phyloP scores from a whole-genome alignment of 148 eudicot genomes.

The Camellia japonica region DNA sequence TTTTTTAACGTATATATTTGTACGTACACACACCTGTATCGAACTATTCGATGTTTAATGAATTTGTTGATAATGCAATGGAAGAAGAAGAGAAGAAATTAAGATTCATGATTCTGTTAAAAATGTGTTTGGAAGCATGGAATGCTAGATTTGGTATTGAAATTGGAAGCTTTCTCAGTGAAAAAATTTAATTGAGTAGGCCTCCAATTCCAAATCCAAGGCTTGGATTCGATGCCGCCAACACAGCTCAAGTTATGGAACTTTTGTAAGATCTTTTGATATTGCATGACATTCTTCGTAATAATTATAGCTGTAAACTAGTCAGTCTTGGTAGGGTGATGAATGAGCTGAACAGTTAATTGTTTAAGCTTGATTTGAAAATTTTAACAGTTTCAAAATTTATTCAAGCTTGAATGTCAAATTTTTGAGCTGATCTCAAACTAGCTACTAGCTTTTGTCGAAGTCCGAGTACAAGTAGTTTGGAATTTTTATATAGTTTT shows the following conservation, averaged over 20 bases:
- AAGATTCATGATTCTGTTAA: not conserved
- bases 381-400: no score
- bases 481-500: no score
- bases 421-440: no score
- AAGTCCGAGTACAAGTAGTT: no score
- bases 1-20: no score
- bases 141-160: not conserved
- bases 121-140: not conserved
- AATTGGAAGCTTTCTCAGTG: not conserved
- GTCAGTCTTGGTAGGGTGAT: no score
- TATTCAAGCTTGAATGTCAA: no score
- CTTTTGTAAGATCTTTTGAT: not conserved
- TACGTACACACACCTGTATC: not conserved
- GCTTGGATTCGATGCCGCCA: not conserved
- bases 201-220: not conserved
- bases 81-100: not conserved
- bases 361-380: no score
- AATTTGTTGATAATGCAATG: not conserved
- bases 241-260: not conserved
- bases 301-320: not conserved
- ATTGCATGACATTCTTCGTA: not conserved
- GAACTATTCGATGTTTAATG: not conserved
- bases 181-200: not conserved
- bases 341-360: no score
- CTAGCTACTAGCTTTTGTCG: no score